These are phyloP conservation scores for Scheffersomyces illinoinensis DNA, from an alignment of 1,139 yeast species.

Conservation along the genomic window DNA sequence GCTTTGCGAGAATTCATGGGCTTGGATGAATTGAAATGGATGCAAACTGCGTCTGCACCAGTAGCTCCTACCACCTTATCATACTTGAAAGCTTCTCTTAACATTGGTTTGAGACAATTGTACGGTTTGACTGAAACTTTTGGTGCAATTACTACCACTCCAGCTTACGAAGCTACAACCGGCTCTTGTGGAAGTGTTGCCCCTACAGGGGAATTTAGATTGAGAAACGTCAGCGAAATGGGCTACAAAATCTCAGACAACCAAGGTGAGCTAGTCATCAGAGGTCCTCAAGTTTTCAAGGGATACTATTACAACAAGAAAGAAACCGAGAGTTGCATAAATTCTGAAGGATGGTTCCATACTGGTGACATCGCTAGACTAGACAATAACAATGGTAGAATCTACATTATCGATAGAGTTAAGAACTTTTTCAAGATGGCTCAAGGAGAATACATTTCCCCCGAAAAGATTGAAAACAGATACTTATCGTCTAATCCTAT, in stretches of 20 bases:
- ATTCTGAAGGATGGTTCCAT: conserved; percentile 56
- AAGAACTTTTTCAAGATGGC: conserved; percentile 47
- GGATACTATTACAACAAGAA: conserved; percentile 61
- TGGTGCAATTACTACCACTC: conserved; percentile 15
- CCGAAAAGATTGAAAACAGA: conserved; percentile 42
- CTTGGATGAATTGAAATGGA: conserved; percentile 19
- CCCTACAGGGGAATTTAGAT: conserved; percentile 7
- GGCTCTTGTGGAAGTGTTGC: conserved; percentile 18
- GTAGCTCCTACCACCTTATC: conserved; percentile 16
- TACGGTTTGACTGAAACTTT: conserved; percentile 22
- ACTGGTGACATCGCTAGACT: conserved; percentile 44
- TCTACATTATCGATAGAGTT: conserved; percentile 42
- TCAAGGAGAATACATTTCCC: conserved; percentile 48
- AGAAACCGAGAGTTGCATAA: conserved; percentile 54
- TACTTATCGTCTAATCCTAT: conserved; percentile 36
- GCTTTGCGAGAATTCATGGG: conserved; percentile 15
- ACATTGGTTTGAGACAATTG: conserved; percentile 17
- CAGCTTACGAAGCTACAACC: conserved; percentile 14
- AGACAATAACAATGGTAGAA: conserved; percentile 22
- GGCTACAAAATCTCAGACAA: conserved; percentile 47
- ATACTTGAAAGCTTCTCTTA: conserved; percentile 19
- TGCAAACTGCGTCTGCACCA: conserved; percentile 23
- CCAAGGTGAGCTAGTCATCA: conserved; percentile 57
- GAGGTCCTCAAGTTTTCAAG: conserved; percentile 67
- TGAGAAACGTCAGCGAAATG: conserved; percentile 63